Conservation (phyloP, 2,329 filamentous ascomycete species). For the Fusarium solani-melongenae region DNA sequence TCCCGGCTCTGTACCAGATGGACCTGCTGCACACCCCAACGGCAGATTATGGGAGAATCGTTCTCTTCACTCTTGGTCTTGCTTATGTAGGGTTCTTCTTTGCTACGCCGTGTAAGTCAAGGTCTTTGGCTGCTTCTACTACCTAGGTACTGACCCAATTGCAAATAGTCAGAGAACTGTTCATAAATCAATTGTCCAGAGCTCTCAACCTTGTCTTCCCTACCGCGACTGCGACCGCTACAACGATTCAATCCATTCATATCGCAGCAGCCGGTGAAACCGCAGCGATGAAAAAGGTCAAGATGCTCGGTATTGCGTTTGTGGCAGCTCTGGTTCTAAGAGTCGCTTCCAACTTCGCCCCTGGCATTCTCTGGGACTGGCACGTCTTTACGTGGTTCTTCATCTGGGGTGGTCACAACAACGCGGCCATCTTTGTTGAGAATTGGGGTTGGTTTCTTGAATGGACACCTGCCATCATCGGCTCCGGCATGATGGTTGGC, state of each 20-base stretch:
- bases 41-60: not conserved
- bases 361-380: not conserved
- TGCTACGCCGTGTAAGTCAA: not conserved
- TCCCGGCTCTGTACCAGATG: not conserved
- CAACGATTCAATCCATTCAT: not conserved
- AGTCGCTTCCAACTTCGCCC: not conserved
- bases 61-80: not conserved
- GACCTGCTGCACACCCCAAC: not conserved
- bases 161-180: not conserved
- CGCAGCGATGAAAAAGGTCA: not conserved
- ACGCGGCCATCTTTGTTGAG: not conserved
- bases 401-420: not conserved
- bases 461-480: not conserved
- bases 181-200: not conserved
- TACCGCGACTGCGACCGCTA: not conserved
- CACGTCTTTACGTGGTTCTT: not conserved
- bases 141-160: not conserved
- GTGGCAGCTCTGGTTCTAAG: not conserved
- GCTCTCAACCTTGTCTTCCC: not conserved
- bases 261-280: not conserved
- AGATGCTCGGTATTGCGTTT: not conserved
- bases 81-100: not conserved
- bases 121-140: not conserved
- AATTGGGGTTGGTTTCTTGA: not conserved
- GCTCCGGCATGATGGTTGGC: not conserved